Evolutionary conservation across 805 yeast genomes (phyloP), one percentile per base, ranked within the genome.

Genomic region (Cyberlindnera americana): DNA sequence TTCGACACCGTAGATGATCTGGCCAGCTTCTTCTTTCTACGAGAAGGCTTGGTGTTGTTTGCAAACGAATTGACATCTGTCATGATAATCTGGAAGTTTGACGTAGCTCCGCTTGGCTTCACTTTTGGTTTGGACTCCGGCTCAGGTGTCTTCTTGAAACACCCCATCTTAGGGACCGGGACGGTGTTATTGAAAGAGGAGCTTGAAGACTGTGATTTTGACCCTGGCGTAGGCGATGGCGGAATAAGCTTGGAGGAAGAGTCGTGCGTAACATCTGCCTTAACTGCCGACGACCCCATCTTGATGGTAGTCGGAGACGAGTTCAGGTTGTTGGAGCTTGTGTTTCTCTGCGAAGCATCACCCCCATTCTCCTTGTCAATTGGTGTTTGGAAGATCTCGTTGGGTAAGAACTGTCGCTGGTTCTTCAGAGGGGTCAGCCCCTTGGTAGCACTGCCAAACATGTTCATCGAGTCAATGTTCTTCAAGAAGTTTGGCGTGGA

Each of bases 61-160:
- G 56, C 54, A 30, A 52, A 53, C 3, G 54, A 37, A 25, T 59
- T 55, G 15, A 56, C 65, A 37, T 64, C 69, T 6, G 63, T 60
- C 39, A 61, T 56, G 18, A 64, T 61, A 32, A 66, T 61, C 24
- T 68, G 67, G 36, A 64, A 49, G 29, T 49, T 56, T 2, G 52
- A 37, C 8, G 41, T 33, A 19, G 41, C 7, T 33, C 24, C 29
- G 16, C 30, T 9, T 24, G 33, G 16, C 19, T 37, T 10, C 25
- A 23, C 14, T 21, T 23, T 27, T 19, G 29, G 13, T 26, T 25
- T 31, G 6, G 26, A 9, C 17, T 26, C 28, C 12, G 38, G 34
- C 27, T 40, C 40, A 18, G 50, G 36, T 13, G 35, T 31, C 35
- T 56, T 54, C 40, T 54, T 56, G 41, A 54, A 54, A 17, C 44